These are phyloP conservation scores for Bacidia gigantensis DNA, from an alignment of 495 filamentous ascomycete species.

Conservation along the genomic window DNA sequence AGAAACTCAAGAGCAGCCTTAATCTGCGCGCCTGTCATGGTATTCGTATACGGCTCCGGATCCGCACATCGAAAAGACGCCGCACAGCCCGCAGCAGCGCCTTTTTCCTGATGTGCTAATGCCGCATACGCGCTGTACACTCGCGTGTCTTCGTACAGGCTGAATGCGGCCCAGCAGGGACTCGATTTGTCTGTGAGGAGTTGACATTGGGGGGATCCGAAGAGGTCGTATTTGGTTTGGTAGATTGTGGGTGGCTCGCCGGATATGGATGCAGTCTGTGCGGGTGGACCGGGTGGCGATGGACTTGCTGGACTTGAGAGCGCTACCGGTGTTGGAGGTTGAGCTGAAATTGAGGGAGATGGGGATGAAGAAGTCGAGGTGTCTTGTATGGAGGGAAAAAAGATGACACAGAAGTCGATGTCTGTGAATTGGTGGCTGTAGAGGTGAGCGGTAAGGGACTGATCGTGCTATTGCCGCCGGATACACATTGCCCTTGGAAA, in stretches of 20 bases:
- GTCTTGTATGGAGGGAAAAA: no score
- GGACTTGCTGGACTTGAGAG: not conserved
- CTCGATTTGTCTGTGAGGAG: not conserved
- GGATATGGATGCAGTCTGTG: not conserved
- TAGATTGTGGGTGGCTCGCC: not conserved
- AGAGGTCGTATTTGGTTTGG: not conserved
- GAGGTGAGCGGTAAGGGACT: not conserved
- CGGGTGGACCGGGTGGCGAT: not conserved
- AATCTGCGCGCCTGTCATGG: not conserved
- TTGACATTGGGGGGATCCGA: not conserved
- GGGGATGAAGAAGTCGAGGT: not conserved
- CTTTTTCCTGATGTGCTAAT: not conserved
- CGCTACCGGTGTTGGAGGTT: not conserved
- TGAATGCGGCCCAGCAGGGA: not conserved
- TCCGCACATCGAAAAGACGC: not conserved
- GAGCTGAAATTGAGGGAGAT: not conserved
- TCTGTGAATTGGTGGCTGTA: no score
- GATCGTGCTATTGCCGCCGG: not conserved
- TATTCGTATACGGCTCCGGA: not conserved
- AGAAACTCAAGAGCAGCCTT: not conserved
- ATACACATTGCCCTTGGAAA: not conserved
- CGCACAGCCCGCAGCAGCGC: not conserved
- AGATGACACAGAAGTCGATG: no score
- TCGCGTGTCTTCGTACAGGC: not conserved
- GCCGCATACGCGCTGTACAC: not conserved